Conservation (phyloP, 768 basidiomycete genomes). For the Leccinum longicurvipes region DNA sequence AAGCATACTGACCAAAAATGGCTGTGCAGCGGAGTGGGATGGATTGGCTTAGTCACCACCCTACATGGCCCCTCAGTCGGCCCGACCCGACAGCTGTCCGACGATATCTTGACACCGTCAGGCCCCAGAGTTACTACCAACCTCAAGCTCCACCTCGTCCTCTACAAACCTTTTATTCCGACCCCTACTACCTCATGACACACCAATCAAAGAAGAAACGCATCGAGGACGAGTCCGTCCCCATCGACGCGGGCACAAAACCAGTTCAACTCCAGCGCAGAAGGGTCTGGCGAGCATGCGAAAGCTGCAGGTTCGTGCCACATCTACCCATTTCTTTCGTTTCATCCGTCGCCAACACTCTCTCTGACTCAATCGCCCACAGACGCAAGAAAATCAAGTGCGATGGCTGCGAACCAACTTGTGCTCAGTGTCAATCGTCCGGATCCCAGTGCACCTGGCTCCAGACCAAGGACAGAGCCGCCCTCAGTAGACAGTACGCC, state of each 20-base stretch:
- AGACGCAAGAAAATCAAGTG: conserved; percentile 94
- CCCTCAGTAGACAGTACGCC: conserved; percentile 83
- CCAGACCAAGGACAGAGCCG: conserved; percentile 88
- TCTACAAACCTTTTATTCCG: conserved; percentile 31
- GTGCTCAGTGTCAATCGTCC: conserved; percentile 74
- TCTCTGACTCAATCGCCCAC: conserved; percentile 18
- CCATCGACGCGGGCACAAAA: conserved; percentile 58
- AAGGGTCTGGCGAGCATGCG: conserved; percentile 87
- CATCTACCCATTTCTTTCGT: conserved; percentile 1
- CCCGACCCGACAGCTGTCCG: conserved; percentile 34
- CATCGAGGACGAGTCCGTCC: conserved; percentile 49
- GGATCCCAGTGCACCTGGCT: conserved; percentile 84
- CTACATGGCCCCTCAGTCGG: conserved; percentile 26
- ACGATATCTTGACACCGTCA: conserved; percentile 31
- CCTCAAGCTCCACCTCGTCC: conserved; percentile 15
- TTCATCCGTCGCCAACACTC: conserved; percentile 15
- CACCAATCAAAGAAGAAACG: conserved; percentile 78
- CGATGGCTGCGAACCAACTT: conserved; percentile 83
- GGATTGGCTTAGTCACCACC: conserved; percentile 34
- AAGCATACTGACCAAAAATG: conserved; percentile 17
- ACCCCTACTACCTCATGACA: conserved; percentile 46
- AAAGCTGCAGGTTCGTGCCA: conserved; percentile 72
- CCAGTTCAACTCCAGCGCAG: conserved; percentile 75
- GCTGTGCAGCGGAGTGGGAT: conserved; percentile 24
- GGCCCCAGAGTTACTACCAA: conserved; percentile 21